Base-by-base conservation (phyloP, 1,139 yeast species). In the Nakaseomyces glabratus region DNA sequence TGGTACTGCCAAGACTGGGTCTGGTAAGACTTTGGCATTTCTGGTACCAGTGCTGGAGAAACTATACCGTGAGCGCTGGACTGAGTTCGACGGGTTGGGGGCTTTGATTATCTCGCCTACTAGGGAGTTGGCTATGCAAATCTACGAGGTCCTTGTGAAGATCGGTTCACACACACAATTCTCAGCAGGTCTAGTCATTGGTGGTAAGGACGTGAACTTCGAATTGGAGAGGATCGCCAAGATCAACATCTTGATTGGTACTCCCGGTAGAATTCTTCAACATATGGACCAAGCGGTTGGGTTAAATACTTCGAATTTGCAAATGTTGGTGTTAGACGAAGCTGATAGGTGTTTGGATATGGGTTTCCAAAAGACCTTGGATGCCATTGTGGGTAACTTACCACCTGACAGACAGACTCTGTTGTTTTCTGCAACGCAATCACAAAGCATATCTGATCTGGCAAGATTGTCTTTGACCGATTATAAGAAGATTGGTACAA, bases 291-390 rank as follows among this genome's bases (percentile, higher is more conserved):
- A 90, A 57, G 77, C 95, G 4, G 81, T 82, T 4, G 93, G 93
- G 0, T 69, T 93, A 58, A 93, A 84, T 48, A 64, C 84, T 6
- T 66, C 79, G 15, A 86, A 85, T 52, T 61, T 90, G 40, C 94
- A 88, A 57, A 71, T 81, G 48, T 63, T 90, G 34, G 93, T 90
- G 0, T 62, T 90, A 37, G 99, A 90, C 58, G 99, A 90, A 60
- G 98, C 98, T 0, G 99, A 90, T 56, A 68, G 98, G 48, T 85
- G 93, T 52, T 65, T 90, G 46, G 99, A 90, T 60, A 85, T 90
- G 95, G 98, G 98, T 6, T 90, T 90, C 67, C 81, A 79, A 55
- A 77, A 77, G 51, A 85, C 94, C 31, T 62, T 90, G 38, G 97
- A 93, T 58, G 81, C 80, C 33, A 90, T 90, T 37, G 64, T 90